A percentile compares a stretch with the other conserved stretches of the same genome.
Evolutionary conservation across 768 basidiomycete genomes (phyloP).

Genomic region (Rubroboletus pulcherrimus): DNA sequence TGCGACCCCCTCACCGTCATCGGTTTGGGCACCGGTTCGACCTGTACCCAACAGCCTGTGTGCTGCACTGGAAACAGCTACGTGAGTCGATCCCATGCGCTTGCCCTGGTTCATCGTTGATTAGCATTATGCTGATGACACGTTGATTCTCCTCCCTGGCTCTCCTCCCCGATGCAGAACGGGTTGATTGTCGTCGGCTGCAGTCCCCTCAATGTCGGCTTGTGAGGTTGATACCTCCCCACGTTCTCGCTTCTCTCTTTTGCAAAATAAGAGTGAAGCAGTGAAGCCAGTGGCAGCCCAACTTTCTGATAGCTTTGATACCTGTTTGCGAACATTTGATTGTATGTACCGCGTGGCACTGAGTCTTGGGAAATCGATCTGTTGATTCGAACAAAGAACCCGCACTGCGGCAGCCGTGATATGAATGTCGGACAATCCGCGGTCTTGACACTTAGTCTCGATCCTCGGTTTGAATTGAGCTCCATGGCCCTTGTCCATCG

Average conservation of each 20-base stretch:
- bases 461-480: neutral
- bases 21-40: neutral
- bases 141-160: neutral
- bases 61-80: neutral
- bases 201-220: neutral
- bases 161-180: neutral
- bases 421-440: too few relatives aligned
- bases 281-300: too few relatives aligned
- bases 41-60: neutral
- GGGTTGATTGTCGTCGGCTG: neutral
- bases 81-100: neutral
- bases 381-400: too few relatives aligned
- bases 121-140: neutral
- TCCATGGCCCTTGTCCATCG: neutral
- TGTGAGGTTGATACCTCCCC: neutral
- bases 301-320: too few relatives aligned
- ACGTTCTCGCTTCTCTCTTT: neutral
- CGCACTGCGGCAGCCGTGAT: too few relatives aligned
- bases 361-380: too few relatives aligned
- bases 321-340: too few relatives aligned
- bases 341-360: too few relatives aligned
- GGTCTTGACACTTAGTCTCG: too few relatives aligned
- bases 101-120: neutral
- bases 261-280: neutral
- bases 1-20: neutral